Conservation (phyloP, 441 rosid species). For the Daphne laureola region DNA sequence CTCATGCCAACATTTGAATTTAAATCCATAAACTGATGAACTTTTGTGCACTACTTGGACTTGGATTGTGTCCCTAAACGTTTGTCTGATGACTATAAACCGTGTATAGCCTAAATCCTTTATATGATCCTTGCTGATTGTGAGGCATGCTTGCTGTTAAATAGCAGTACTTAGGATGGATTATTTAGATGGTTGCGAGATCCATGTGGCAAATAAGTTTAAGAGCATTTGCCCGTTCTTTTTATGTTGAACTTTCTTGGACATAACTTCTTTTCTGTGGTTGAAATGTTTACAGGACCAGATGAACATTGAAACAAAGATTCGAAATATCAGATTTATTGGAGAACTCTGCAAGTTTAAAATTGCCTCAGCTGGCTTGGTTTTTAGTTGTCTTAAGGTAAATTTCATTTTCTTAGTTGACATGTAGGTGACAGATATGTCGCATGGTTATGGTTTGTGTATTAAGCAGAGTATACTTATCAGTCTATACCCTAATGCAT, state of each 20-base stretch:
- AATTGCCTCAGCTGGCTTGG: slow-evolving; percentile 76
- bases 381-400: slow-evolving; percentile 98
- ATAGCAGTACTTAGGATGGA: no score
- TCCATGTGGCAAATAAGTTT: no score
- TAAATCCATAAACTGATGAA: no score
- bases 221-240: not conserved
- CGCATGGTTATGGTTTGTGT: not conserved
- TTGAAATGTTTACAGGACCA: slow-evolving; percentile 73
- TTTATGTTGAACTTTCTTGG: not conserved
- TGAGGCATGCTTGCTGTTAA: no score
- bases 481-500: no score
- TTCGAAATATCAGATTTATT: slow-evolving; percentile 93
- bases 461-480: not conserved
- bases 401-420: slow-evolving; percentile 8
- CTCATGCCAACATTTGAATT: no score
- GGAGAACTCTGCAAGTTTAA: slow-evolving; percentile 98
- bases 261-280: slow-evolving; percentile 7
- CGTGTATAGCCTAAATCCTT: no score
- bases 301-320: slow-evolving; percentile 98
- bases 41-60: no score
- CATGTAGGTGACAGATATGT: not conserved
- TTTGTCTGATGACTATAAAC: no score
- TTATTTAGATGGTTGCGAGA: no score
- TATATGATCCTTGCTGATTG: no score
- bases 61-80: no score